A percentile compares a stretch with the other conserved stretches of the same genome.
phyloP scores from a whole-genome alignment of 495 filamentous ascomycete genomes.

The Annulohypoxylon stygium region DNA sequence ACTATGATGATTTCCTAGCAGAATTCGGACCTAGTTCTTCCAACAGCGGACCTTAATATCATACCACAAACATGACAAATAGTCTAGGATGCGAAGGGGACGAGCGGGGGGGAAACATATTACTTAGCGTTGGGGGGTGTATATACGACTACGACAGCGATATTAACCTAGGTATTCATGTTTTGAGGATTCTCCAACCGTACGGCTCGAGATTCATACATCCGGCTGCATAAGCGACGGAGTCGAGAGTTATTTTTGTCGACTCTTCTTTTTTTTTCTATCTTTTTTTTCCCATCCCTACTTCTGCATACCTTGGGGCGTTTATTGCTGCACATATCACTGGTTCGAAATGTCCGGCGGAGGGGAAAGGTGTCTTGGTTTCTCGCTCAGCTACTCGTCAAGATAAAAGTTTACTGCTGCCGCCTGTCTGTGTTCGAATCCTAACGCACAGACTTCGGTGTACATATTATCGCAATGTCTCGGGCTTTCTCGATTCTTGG shows the following conservation, averaged over 20 bases:
- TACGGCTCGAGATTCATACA: constrained; percentile 40
- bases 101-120: not conserved
- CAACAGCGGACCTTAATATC: constrained; percentile 39
- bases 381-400: constrained; percentile 14
- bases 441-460: not conserved
- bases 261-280: constrained; percentile 7
- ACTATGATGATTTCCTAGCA: constrained; percentile 13
- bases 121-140: constrained; percentile 18
- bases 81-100: not conserved
- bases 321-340: constrained; percentile 21
- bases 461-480: not conserved
- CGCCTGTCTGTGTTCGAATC: not conserved
- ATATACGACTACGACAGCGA: constrained; percentile 32
- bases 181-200: constrained; percentile 28
- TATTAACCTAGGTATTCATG: constrained; percentile 6
- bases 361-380: not conserved
- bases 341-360: not conserved
- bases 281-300: not conserved
- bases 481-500: not conserved
- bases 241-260: constrained; percentile 37
- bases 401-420: not conserved
- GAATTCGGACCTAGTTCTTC: constrained; percentile 44
- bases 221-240: constrained; percentile 49
- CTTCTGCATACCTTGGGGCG: constrained; percentile 30
- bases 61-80: not conserved